Conservation (phyloP, 371 early-diverging fungal genomes). For the Basidiobolus meristosporus region DNA sequence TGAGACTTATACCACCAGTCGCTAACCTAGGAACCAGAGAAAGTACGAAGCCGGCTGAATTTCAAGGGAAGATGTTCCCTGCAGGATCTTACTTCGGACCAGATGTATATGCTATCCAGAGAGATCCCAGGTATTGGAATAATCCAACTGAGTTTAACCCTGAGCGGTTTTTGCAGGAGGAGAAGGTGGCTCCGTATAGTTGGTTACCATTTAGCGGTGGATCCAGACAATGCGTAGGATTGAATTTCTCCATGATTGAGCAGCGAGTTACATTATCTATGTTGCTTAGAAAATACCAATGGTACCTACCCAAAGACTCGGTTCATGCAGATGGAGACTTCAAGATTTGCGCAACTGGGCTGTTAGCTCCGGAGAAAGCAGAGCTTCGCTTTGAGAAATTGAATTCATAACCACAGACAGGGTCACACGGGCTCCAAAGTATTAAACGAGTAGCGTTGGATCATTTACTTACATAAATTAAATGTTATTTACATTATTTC, state of each 20-base stretch:
- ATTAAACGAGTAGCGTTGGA: no score
- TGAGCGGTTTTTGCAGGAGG: not conserved
- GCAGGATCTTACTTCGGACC: not conserved
- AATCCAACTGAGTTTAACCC: not conserved
- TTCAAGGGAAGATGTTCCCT: not conserved
- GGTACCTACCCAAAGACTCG: no score
- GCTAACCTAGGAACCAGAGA: not conserved
- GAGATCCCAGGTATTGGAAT: not conserved
- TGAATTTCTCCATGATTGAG: slow-evolving; percentile 28
- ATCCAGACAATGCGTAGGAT: slow-evolving; percentile 20
- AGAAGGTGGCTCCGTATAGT: not conserved
- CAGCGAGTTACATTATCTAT: slow-evolving; percentile 23
- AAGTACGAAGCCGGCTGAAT: not conserved
- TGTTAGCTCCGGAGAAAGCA: no score
- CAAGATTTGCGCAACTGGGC: no score
- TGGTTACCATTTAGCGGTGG: slow-evolving; percentile 7
- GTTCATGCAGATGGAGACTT: no score
- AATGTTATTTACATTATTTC: no score
- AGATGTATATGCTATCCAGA: not conserved
- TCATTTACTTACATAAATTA: no score
- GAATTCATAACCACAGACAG: no score
- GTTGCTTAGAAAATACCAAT: slow-evolving; percentile 16
- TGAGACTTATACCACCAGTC: not conserved
- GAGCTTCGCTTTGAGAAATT: no score
- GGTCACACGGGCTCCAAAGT: no score